Evolutionary conservation across 2,329 filamentous ascomycete genomes (phyloP).

Genomic region (Beauveria sp.): DNA sequence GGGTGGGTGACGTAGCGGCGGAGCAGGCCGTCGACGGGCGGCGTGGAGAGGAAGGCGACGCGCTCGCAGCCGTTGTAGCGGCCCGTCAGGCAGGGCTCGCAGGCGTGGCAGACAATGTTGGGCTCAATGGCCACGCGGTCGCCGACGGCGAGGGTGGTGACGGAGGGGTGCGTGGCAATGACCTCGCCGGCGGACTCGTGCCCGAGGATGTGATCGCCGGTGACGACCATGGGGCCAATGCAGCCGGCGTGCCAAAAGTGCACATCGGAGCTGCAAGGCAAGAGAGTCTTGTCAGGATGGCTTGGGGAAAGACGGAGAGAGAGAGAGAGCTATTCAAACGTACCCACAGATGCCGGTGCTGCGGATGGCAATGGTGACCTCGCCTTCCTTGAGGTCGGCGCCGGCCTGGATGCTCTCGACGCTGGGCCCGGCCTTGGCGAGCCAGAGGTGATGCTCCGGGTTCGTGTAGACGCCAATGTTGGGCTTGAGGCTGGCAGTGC

Average conservation of each 20-base stretch:
- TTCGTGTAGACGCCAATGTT: constrained; percentile 98
- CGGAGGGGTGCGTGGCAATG: constrained; percentile 73
- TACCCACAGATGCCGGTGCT: constrained; percentile 96
- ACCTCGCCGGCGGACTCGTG: constrained; percentile 87
- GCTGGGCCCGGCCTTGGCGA: constrained; percentile 68
- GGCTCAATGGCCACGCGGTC: constrained; percentile 93
- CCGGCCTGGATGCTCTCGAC: constrained; percentile 66
- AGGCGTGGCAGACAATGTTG: constrained; percentile 84
- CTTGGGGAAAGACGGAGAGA: not conserved
- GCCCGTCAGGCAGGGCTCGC: constrained; percentile 84
- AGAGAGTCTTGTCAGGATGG: not conserved
- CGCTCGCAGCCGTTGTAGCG: constrained; percentile 91
- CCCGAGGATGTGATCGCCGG: constrained; percentile 81
- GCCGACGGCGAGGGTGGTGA: constrained; percentile 69
- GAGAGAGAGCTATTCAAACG: constrained; percentile 18
- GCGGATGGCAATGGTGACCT: constrained; percentile 83
- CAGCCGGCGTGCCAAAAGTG: constrained; percentile 96
- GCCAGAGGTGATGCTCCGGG: constrained; percentile 84
- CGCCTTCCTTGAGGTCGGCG: constrained; percentile 63
- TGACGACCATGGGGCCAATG: constrained; percentile 94
- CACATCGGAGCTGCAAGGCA: constrained; percentile 66
- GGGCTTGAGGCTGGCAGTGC: constrained; percentile 44
- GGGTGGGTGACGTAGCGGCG: constrained; percentile 93
- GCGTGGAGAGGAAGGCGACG: constrained; percentile 83
- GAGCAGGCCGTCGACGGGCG: constrained; percentile 78